Base-by-base conservation (phyloP, 1,139 yeast species). In the Geotrichum histeridarum region DNA sequence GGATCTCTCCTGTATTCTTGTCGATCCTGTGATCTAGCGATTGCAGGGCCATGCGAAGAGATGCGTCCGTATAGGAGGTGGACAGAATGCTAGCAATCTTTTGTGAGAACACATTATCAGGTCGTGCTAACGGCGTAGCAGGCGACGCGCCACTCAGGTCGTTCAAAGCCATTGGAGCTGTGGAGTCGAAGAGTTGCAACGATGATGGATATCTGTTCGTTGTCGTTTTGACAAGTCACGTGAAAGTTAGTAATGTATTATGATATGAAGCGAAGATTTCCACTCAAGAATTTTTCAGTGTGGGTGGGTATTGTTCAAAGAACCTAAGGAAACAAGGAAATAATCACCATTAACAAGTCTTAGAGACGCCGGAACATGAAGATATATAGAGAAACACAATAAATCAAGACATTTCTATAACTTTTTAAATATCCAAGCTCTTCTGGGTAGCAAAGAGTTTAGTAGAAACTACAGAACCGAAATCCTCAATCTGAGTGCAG, bases 401-500 rank as follows among this genome's bases (percentile, higher is more conserved):
- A 22, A 33, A 12, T 11, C 18, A 37, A 37, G 15, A 32, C 39
- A 37, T 37, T 37, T 37, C 39, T 37, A 37, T 11, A 27, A 35
- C 14, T n/a, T 18, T 30, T 54, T 49, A 55, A 45, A 52, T 36
- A 47, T 53, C 53, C 60, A 79, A 74, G 68, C 78, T 77, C 62
- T 78, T 76, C 65, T 79, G 80, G 57, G 79, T 76, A 50, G 82
- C 82, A 68, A 78, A 77, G 62, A 82, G 77, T 73, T 82, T 83
- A 59, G 82, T 77, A 67, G 80, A 77, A 63, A 82, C 81, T 57
- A 79, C 77, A 60, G 86, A 72, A 27, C 77, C 78, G 51, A 80
- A 77, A 72, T 81, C 80, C 75, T 83, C 78, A 72, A 84, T 68
- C 73, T 82, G 86, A 62, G 78, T 79, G 66, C 90, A 85, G 65